Conservation (phyloP, 306 rosid genomes). For the Citrullus mucosospermus region DNA sequence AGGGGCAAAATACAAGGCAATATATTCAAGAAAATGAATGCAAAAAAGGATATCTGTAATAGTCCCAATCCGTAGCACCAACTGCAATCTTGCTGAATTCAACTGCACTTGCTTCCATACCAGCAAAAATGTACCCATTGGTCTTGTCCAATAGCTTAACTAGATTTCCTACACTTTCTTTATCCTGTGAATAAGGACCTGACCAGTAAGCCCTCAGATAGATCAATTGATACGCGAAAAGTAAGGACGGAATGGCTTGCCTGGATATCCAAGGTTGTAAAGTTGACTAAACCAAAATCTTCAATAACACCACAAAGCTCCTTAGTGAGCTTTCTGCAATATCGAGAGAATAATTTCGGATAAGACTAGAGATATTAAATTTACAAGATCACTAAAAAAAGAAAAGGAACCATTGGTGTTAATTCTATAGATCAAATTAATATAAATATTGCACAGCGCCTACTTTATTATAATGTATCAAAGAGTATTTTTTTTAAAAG, state of each 20-base stretch:
- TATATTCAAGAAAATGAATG: background rate
- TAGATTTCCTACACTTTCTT: slow-evolving; percentile 82
- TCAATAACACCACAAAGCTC: slow-evolving; percentile 86
- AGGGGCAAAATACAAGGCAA: background rate
- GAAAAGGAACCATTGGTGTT: background rate
- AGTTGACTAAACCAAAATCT: slow-evolving; percentile 51
- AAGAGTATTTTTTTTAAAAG: too few relatives aligned
- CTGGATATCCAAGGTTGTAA: slow-evolving; percentile 93
- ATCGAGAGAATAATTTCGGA: background rate
- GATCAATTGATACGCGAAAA: background rate
- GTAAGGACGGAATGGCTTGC: slow-evolving; percentile 13
- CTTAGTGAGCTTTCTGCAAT: slow-evolving; percentile 89
- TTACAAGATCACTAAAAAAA: background rate
- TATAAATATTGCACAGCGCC: background rate
- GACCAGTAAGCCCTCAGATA: background rate
- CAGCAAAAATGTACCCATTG: slow-evolving; percentile 42
- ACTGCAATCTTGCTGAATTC: slow-evolving; percentile 95
- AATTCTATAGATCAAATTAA: background rate
- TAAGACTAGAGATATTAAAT: background rate
- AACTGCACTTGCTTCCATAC: slow-evolving; percentile 72
- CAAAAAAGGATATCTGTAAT: slow-evolving; percentile 81
- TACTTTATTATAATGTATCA: background rate
- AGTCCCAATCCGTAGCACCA: slow-evolving; percentile 79
- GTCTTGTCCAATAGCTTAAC: slow-evolving; percentile 25
- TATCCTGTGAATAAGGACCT: slow-evolving; percentile 52